Base-by-base conservation (phyloP, 164 flowering plant species). In the Akebia trifoliata region DNA sequence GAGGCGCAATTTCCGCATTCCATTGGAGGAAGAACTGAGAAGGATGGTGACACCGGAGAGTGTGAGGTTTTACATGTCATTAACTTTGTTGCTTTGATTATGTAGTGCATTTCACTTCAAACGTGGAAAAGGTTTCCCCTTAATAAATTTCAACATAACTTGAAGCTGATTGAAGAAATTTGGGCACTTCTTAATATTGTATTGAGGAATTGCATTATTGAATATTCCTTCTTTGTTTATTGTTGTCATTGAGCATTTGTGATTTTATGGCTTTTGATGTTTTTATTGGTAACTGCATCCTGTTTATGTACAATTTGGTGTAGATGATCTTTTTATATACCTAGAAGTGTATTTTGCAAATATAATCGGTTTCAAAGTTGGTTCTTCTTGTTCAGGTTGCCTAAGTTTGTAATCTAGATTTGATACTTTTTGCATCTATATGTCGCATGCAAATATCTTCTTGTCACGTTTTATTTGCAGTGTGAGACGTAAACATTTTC, bases 1-100 rank as follows among this genome's bases (percentile, higher is more conserved):
- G 87, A 90, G 78, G 62, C 84, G 76, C 48, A 80, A 79, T 68
- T 84, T 85, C 49, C 85, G 82, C 51, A 80, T 90, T 70, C 93
- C 93, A 20, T 72, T 79, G 28, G 97, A 92, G 73, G 93, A 87
- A 71, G 94, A 85, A 51, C 75, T 86, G 59, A 76, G 90, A 69
- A 82, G 91, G 64, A 67, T 82, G 84, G 86, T 93, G 69, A 66
- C 87, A 43, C 98, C 98, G 20, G 98, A 93, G 73, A 80, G 78
- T 76, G 95, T 93, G 69, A 84, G 91, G 72, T 50, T 59, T 47
- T 43, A 32, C 54, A 20, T 60, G 50, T 0, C 15, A 31, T 26
- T 52, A 43, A 22, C 54, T n/a, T 7, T 11, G 22, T 43, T 5
- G 2, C 4, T 43, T 4, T 43, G 21, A 20, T 0, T 20, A 17